phyloP scores from a whole-genome alignment of 192 early-diverging fungal genomes.

The Spizellomyces punctatus region DNA sequence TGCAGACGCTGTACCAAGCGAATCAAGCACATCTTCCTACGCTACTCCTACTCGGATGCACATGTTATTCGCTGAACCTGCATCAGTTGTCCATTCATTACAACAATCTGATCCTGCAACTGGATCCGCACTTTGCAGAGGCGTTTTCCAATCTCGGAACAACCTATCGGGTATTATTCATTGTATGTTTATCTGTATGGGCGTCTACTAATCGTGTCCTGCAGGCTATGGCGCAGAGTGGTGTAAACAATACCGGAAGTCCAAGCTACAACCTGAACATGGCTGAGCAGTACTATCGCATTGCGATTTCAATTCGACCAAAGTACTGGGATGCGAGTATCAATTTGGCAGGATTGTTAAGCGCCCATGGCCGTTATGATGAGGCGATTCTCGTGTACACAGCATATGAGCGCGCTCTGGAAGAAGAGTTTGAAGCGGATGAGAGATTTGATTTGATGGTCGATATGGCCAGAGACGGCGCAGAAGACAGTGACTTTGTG shows the following conservation, averaged over 20 bases:
- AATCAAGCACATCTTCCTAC: slow-evolving; percentile 72
- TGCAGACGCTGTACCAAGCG: slow-evolving; percentile 32
- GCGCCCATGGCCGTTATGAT: slow-evolving; percentile 60
- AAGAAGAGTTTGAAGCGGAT: slow-evolving; percentile 31
- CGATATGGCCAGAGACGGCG: not conserved
- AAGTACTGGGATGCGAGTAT: slow-evolving; percentile 93
- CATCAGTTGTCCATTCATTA: slow-evolving; percentile 74
- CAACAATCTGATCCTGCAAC: slow-evolving; percentile 78
- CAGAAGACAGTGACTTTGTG: slow-evolving; percentile 25
- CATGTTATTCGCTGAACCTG: slow-evolving; percentile 78
- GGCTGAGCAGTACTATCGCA: slow-evolving; percentile 85
- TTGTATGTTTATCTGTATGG: no score
- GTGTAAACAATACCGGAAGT: slow-evolving; percentile 2
- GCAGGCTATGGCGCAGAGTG: slow-evolving; percentile 1
- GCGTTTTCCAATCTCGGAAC: slow-evolving; percentile 92
- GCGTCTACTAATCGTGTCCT: slow-evolving; percentile 34
- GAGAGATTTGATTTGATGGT: slow-evolving; percentile 29
- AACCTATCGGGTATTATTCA: slow-evolving; percentile 59
- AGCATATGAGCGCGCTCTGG: slow-evolving; percentile 63
- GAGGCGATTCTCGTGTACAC: slow-evolving; percentile 86
- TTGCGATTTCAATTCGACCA: slow-evolving; percentile 78
- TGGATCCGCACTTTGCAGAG: slow-evolving; percentile 86
- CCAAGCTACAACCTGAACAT: slow-evolving; percentile 40
- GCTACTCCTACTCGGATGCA: slow-evolving; percentile 82
- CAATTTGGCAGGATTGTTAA: slow-evolving; percentile 82